Evolutionary conservation across 2,329 filamentous ascomycete genomes (phyloP).

Genomic region (Cladosporium velox): DNA sequence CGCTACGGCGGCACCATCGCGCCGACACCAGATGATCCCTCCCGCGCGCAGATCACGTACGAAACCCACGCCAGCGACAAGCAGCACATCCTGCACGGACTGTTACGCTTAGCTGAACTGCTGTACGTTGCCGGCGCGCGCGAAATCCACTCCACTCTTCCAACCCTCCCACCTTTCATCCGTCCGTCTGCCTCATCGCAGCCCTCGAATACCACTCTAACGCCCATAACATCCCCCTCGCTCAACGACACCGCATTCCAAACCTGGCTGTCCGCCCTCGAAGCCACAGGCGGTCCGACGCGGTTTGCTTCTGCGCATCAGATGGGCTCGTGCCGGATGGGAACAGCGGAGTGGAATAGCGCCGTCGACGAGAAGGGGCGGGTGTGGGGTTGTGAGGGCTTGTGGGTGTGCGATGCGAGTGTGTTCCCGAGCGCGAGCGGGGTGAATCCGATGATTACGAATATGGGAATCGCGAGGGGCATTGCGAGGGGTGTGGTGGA

Average conservation of each 20-base stretch:
- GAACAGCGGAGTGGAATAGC: conserved; percentile 45
- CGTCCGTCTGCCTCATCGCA: conserved; percentile 36
- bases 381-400: conserved; percentile 65
- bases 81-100: conserved; percentile 68
- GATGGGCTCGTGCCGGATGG: conserved; percentile 79
- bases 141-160: conserved; percentile 72
- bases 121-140: conserved; percentile 74
- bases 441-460: conserved; percentile 80
- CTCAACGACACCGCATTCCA: conserved; percentile 63
- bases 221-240: conserved; percentile 28
- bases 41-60: conserved; percentile 69
- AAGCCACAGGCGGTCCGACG: conserved; percentile 53
- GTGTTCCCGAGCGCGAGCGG: conserved; percentile 76
- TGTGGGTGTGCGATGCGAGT: conserved; percentile 74
- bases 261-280: conserved; percentile 58
- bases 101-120: conserved; percentile 72
- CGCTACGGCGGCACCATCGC: conserved; percentile 74
- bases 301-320: conserved; percentile 74
- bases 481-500: conserved; percentile 60
- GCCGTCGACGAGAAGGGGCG: conserved; percentile 47
- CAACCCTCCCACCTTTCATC: conserved; percentile 65
- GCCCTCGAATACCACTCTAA: conserved; percentile 25
- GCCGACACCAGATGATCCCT: conserved; percentile 62
- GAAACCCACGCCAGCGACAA: conserved; percentile 70
- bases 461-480: conserved; percentile 69